phyloP scores from a whole-genome alignment of 2,329 filamentous ascomycete genomes.

The Bimuria novae-zelandiae region DNA sequence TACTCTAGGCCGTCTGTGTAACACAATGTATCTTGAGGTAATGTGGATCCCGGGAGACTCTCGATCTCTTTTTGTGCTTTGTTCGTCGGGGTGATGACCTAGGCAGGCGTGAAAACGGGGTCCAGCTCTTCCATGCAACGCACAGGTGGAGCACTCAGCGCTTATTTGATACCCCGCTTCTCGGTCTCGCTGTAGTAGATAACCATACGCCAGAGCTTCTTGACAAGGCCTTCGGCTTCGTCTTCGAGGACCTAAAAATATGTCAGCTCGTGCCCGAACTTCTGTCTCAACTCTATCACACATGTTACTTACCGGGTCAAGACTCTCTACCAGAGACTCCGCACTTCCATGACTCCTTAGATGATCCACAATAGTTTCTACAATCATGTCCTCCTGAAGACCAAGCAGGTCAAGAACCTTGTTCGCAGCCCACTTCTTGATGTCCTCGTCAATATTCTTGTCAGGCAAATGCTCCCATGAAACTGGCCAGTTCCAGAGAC shows the following conservation, averaged over 20 bases:
- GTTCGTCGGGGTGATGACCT: neutral
- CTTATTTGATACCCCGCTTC: conserved; percentile 72
- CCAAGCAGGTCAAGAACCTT: conserved; percentile 97
- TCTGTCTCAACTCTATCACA: too few species aligned
- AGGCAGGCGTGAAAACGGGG: neutral
- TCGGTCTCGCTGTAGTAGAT: conserved; percentile 97
- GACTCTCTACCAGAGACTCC: conserved; percentile 79
- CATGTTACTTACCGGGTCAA: conserved; percentile 79
- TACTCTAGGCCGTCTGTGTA: neutral
- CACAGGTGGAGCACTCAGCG: conserved; percentile 8
- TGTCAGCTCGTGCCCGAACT: too few species aligned
- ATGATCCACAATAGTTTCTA: conserved; percentile 90
- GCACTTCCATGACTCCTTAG: conserved; percentile 75
- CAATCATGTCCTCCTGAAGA: conserved; percentile 92
- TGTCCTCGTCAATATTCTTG: conserved; percentile 77
- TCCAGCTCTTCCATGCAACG: neutral
- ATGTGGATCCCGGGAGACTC: neutral
- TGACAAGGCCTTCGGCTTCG: conserved; percentile 89
- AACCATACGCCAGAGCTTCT: conserved; percentile 97
- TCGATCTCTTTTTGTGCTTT: neutral
- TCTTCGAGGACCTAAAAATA: conserved; percentile 78
- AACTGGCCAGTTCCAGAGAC: conserved; percentile 89
- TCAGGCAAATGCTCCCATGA: conserved; percentile 93
- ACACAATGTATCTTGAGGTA: neutral
- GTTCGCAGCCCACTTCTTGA: conserved; percentile 94